Percentiles rank a stretch among this genome's conserved stretches.
Conservation (phyloP, 352 stramenopile species). For the Globisporangium camurandrum region DNA sequence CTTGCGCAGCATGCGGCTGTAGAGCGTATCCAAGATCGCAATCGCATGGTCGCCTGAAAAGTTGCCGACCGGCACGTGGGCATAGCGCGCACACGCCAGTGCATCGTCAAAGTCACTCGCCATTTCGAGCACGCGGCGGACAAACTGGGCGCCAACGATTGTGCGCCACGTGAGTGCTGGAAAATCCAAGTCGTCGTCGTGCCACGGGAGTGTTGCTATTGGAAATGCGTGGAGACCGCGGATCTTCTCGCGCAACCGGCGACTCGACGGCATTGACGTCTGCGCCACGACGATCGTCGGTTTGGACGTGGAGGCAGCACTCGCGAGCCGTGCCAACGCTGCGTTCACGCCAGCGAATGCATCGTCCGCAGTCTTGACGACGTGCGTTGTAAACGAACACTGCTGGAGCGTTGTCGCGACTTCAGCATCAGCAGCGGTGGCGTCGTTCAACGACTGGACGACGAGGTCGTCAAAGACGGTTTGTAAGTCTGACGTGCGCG, state of each 20-base stretch:
- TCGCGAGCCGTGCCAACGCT: slow-evolving; percentile 62
- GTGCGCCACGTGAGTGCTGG: slow-evolving; percentile 94
- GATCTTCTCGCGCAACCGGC: slow-evolving; percentile 71
- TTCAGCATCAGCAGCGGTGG: slow-evolving; percentile 15
- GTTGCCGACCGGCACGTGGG: slow-evolving; percentile 94
- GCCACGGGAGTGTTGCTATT: slow-evolving; percentile 82
- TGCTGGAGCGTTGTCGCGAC: slow-evolving; percentile 26
- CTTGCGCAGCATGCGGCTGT: slow-evolving; percentile 87
- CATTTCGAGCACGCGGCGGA: slow-evolving; percentile 75
- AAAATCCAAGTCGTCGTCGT: slow-evolving; percentile 71
- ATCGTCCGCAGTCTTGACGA: slow-evolving; percentile 71
- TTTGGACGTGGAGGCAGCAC: slow-evolving; percentile 9
- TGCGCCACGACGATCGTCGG: slow-evolving; percentile 88
- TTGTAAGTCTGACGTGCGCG: slow-evolving; percentile 37
- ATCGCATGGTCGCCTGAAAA: slow-evolving; percentile 88
- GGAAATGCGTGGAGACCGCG: slow-evolving; percentile 90
- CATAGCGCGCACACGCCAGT: slow-evolving; percentile 78
- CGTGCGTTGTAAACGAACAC: slow-evolving; percentile 51
- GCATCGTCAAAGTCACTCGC: slow-evolving; percentile 87
- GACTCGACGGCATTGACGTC: slow-evolving; percentile 48
- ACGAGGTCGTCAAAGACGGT: slow-evolving; percentile 49
- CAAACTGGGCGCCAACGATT: slow-evolving; percentile 64
- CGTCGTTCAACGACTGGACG: slow-evolving; percentile 17
- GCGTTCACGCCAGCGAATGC: slow-evolving; percentile 87
- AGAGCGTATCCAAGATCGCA: slow-evolving; percentile 91